Evolutionary conservation across 306 rosid species (phyloP), one percentile per base, ranked within the genome.

Genomic region (Rosa multiflora): DNA sequence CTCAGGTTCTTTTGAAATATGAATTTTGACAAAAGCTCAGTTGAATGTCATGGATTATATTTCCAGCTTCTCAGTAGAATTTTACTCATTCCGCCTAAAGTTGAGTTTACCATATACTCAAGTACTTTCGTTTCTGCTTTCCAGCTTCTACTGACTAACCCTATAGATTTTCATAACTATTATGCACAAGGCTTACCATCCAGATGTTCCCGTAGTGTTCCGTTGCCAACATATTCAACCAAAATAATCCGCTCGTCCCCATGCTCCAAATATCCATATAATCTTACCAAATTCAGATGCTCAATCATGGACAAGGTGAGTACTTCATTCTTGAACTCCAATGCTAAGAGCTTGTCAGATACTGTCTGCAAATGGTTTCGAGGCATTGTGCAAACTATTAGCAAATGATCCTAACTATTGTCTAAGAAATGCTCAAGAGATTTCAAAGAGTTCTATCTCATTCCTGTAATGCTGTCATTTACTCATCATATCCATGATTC

Each of bases 321-420:
- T 75, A 96, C 83, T 82, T 96, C 99, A 87, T 96, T 96, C 89
- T 80, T 91, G 89, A 96, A 96, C 91, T 91, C 98, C 53, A 15
- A 3, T 42, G 78, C 76, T 46, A 88, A n/a, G 64, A 80, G 67
- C 83, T 58, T 93, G 79, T 88, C 88, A 40, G 77, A 82, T 11
- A 53, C 68, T 56, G 84, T 80, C 99, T 96, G 97, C 82, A 80
- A 47, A 55, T 49, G 80, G 58, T 49, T 80, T 75, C 37, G 49
- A 70, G 26, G 63, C 5, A 78, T 87, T 79, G 83, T 76, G 51
- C 76, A 78, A 79, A 67, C 39, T 59, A 23, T 61, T n/a, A 47
- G 40, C 14, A 77, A 46, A 67, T 63, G 72, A 10, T 59, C 37
- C 46, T 46, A 51, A 37, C 37, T 15, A 14, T 5, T 8, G 51